phyloP scores from a whole-genome alignment of 345 rosid species.

The Eucalyptus regnans region DNA sequence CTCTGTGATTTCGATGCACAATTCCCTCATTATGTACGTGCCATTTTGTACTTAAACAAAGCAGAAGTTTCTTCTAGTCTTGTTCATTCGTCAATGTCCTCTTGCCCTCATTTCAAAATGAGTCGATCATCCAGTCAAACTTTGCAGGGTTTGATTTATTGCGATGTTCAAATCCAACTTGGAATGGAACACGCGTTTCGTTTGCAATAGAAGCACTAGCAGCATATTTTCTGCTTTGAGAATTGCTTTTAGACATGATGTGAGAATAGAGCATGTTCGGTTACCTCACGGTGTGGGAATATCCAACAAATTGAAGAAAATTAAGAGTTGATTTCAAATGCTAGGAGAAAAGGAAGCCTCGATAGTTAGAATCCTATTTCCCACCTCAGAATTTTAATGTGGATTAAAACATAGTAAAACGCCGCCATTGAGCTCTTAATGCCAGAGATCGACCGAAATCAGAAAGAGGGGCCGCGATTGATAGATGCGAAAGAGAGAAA shows the following conservation, averaged over 20 bases:
- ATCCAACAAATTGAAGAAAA: not conserved
- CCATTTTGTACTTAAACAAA: not conserved
- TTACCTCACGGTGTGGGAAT: not conserved
- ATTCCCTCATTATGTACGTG: not conserved
- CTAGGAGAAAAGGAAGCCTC: too few species aligned
- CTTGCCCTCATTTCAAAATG: not conserved
- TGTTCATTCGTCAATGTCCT: not conserved
- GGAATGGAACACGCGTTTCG: rapidly evolving
- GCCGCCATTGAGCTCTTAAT: too few species aligned
- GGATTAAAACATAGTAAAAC: too few species aligned
- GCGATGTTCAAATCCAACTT: too few species aligned
- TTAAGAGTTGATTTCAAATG: too few species aligned
- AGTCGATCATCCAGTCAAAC: not conserved
- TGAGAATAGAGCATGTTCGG: not conserved
- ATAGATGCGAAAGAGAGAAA: too few species aligned
- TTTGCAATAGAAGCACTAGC: not conserved
- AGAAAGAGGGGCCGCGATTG: too few species aligned
- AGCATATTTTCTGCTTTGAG: not conserved
- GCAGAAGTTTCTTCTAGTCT: not conserved
- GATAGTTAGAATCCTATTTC: rapidly evolving
- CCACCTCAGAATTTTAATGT: too few species aligned
- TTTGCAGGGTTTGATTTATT: too few species aligned
- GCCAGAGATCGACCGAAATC: too few species aligned
- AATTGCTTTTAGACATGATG: not conserved
- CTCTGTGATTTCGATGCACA: not conserved